Evolutionary conservation across 495 filamentous ascomycete species (phyloP), one percentile per base, ranked within the genome.

Genomic region (Amniculicola lignicola): DNA sequence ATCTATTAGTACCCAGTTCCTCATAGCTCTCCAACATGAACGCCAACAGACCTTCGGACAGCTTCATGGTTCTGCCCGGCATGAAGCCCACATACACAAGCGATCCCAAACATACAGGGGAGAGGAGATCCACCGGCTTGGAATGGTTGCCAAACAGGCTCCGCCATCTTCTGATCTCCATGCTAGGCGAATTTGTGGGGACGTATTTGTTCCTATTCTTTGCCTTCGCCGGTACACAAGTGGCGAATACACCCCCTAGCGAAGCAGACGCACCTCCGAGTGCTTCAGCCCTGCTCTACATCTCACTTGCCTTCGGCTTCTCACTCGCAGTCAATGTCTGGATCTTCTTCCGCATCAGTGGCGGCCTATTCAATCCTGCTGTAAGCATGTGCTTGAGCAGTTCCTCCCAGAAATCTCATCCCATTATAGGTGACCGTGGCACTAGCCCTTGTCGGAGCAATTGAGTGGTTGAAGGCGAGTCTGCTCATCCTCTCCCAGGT

Each of bases 141-240:
- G 45, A 29, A 57, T 64, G 62, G 59, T 39, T 70, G 27, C 65
- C 65, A 6, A 64, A 70, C 51, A 42, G 56, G 23, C 43, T 65
- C 29, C 67, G 70, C 58, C 72, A 75, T 62, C 70, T 88, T 51
- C 38, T 84, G 47, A 74, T 88, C 33, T 84, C 83, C 28, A 74
- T 77, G 11, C 37, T 82, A 18, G 84, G 86, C 46, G 87, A 90
- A 71, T 88, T 88, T 58, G 77, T 86, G 5, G 89, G 89, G 22
- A 95, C 89, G 0, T 90, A 89, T 59, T 62, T 91, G 57, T 95
- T 92, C 72, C 76, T 93, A 3, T 85, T 91, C 71, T 87, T 92
- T 57, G 83, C 87, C 28, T 91, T 93, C 64, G 81, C 81, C 5
- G 89, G 80, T 18, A 85, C 89, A 3, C 86, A 93, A 62, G 82